phyloP scores from a whole-genome alignment of 441 rosid species.

The Metrosideros polymorpha region DNA sequence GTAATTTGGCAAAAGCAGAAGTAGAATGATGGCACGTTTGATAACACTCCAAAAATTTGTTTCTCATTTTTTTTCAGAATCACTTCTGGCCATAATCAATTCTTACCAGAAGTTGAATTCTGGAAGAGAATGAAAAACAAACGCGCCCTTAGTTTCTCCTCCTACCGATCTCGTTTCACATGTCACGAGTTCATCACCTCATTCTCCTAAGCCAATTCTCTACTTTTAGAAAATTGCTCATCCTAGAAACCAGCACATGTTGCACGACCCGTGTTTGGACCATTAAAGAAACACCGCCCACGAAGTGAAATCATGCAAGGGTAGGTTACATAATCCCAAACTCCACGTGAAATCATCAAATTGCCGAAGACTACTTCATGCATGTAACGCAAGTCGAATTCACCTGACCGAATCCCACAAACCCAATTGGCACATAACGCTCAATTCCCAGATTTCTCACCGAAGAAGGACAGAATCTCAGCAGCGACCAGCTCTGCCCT shows the following conservation, averaged over 20 bases:
- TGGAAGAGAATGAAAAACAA: too few relatives aligned
- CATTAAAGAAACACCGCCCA: background rate
- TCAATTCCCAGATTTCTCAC: background rate
- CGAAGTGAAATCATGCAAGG: background rate
- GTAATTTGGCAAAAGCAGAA: too few relatives aligned
- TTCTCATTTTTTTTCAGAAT: too few relatives aligned
- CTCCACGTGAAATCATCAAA: background rate
- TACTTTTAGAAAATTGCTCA: background rate
- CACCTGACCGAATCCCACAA: background rate
- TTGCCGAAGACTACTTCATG: background rate
- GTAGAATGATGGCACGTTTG: too few relatives aligned
- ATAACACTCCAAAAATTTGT: too few relatives aligned
- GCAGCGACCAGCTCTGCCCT: conserved; percentile 23
- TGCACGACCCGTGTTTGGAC: background rate
- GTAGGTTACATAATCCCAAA: background rate
- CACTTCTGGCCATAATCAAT: too few relatives aligned
- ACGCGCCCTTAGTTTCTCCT: too few relatives aligned
- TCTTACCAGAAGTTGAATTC: too few relatives aligned
- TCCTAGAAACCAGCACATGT: background rate
- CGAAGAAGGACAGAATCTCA: conserved; percentile 10
- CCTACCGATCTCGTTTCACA: background rate
- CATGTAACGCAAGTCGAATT: background rate
- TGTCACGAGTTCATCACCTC: background rate
- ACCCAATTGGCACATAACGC: background rate
- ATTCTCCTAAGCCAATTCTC: background rate